Base-by-base conservation (phyloP, 495 filamentous ascomycete species). In the Annulohypoxylon nitens region DNA sequence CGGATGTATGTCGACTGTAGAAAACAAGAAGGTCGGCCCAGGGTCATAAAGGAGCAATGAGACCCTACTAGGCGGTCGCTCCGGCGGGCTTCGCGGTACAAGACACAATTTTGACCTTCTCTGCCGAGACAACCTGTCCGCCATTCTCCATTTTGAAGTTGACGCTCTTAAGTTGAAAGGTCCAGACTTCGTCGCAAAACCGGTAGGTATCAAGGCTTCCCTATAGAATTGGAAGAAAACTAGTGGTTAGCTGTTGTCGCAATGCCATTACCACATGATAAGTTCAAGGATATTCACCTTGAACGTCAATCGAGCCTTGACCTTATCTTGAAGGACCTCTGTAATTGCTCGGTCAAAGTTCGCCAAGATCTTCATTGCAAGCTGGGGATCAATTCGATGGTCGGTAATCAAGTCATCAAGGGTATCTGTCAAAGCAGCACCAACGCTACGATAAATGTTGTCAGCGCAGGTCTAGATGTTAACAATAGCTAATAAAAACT, bases 101-200 rank as follows among this genome's bases (percentile, higher is more conserved):
- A 81, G 92, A 94, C 45, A 99, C 96, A 66, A 99, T 99, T 89
- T 98, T 98, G 79, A 99, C 91, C 79, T 92, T 94, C 69, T 97
- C 93, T 6, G 85, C 83, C 2, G 81, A 83, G 1, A 88, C 83
- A 9, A 81, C 78, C n/a, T 77, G 69, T 25, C 86, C 86, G 69
- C 90, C 87, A 76, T 93, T 93, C 69, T 97, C 93, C 81, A 99
- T 90, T 83, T 98, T 98, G 88, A 99, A 97, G 25, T 90, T 94
- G 62, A 98, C 94, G 69, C 98, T 95, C 81, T 98, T 98, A 83
- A 99, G 96, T 69, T 98, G 87, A 85, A 99, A 99, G 1, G 97
- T 99, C 97, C 97, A 99, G 61, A 99, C 97, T 84, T 99, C 97
- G 82, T 99, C 97, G 86, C 97, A 99, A 87, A 98, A 99, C 75